Evolutionary conservation across 108 stramenopile species (phyloP).

Genomic region (Stephanodiscus triporus): DNA sequence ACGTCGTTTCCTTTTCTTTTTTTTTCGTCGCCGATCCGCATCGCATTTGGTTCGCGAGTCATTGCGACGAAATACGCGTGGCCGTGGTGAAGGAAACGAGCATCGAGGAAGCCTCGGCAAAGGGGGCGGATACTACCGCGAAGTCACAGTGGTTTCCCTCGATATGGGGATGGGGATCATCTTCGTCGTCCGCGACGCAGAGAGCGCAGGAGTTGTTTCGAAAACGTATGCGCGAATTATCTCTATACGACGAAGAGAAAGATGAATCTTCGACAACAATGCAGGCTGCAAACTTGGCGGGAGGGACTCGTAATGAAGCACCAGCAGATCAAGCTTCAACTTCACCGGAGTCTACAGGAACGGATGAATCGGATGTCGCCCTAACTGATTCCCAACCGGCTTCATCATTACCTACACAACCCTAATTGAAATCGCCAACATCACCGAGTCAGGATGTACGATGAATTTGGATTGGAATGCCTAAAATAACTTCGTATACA

Average conservation of each 20-base stretch:
- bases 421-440: neutral
- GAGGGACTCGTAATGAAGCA: neutral
- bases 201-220: constrained; percentile 42
- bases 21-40: constrained; percentile 45
- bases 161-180: constrained; percentile 23
- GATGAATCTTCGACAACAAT: neutral
- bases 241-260: constrained; percentile 39
- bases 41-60: constrained; percentile 80
- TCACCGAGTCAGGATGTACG: neutral
- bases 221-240: constrained; percentile 51
- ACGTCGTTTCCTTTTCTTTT: too few relatives aligned
- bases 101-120: constrained; percentile 7
- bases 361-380: neutral
- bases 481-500: too few relatives aligned
- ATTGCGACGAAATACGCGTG: constrained; percentile 85
- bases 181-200: constrained; percentile 20
- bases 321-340: neutral
- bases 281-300: neutral
- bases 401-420: neutral
- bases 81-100: constrained; percentile 82
- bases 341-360: neutral
- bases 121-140: too few relatives aligned
- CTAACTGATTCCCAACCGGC: neutral
- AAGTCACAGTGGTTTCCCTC: constrained; percentile 43
- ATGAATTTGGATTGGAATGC: neutral